These are phyloP conservation scores for Monilinia polystroma DNA, from an alignment of 2,329 filamentous ascomycete genomes.

Conservation along the genomic window DNA sequence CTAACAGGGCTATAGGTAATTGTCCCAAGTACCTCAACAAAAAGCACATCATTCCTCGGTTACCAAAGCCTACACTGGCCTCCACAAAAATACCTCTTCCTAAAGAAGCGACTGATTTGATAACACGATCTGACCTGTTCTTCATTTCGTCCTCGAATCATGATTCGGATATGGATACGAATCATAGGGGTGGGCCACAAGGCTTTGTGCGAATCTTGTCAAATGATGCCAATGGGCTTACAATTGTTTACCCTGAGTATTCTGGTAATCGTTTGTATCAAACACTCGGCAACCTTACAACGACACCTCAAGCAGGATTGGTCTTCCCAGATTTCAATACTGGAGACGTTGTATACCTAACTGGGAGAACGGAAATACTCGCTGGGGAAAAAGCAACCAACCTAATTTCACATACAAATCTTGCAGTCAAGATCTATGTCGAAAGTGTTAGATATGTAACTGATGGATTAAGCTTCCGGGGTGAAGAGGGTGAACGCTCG, in stretches of 20 bases:
- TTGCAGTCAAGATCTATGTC: slow-evolving; percentile 69
- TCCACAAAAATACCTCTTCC: slow-evolving; percentile 45
- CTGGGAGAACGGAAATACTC: slow-evolving; percentile 66
- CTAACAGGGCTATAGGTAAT: slow-evolving; percentile 53
- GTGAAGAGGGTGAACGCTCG: slow-evolving; percentile 56
- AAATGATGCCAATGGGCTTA: slow-evolving; percentile 48
- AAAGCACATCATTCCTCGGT: slow-evolving; percentile 58
- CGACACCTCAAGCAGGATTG: slow-evolving; percentile 66
- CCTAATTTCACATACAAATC: slow-evolving; percentile 66
- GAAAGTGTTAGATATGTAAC: slow-evolving; percentile 61
- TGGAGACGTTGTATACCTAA: slow-evolving; percentile 69
- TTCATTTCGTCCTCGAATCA: slow-evolving; percentile 71
- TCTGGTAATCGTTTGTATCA: slow-evolving; percentile 84
- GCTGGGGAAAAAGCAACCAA: slow-evolving; percentile 60
- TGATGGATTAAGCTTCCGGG: slow-evolving; percentile 67
- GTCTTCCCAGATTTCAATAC: slow-evolving; percentile 72
- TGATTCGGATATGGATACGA: slow-evolving; percentile 72
- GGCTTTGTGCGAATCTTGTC: slow-evolving; percentile 71
- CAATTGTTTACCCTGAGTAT: slow-evolving; percentile 73
- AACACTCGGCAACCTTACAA: slow-evolving; percentile 72
- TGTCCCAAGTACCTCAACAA: slow-evolving; percentile 86
- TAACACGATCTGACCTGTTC: slow-evolving; percentile 68
- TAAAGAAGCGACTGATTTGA: slow-evolving; percentile 46
- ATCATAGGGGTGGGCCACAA: slow-evolving; percentile 71
- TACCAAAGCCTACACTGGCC: slow-evolving; percentile 53